Percentiles rank a stretch among this genome's conserved stretches.
These are phyloP conservation scores for Apiosordaria backusii DNA, from an alignment of 495 filamentous ascomycete species.

Conservation along the genomic window DNA sequence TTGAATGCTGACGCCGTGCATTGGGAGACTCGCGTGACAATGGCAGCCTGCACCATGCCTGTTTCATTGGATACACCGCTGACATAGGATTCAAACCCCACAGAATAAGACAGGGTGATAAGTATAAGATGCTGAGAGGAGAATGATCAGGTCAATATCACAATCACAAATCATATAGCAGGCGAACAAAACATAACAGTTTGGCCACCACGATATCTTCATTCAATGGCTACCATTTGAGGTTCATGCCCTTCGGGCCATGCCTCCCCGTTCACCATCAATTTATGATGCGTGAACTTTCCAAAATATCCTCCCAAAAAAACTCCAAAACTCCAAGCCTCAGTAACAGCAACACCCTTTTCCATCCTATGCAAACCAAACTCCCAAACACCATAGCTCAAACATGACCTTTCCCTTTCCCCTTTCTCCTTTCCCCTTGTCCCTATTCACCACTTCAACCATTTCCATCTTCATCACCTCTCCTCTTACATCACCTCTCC, in stretches of 20 bases:
- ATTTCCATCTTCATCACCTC: background rate
- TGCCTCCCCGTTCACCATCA: background rate
- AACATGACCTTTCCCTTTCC: background rate
- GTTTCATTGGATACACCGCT: too few species aligned
- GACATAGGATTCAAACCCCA: too few species aligned
- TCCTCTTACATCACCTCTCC: background rate
- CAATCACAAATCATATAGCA: too few species aligned
- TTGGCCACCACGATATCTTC: background rate
- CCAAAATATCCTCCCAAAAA: background rate
- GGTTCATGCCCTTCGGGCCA: background rate
- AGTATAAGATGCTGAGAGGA: too few species aligned
- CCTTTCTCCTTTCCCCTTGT: too few species aligned
- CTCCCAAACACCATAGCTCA: background rate
- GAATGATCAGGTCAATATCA: too few species aligned
- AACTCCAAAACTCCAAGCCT: background rate
- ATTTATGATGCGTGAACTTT: background rate
- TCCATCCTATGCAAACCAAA: background rate
- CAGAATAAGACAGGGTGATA: too few species aligned
- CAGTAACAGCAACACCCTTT: background rate
- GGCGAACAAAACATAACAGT: too few species aligned
- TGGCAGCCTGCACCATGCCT: too few species aligned
- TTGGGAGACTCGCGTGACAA: too few species aligned
- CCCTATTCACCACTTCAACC: background rate
- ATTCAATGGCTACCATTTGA: background rate
- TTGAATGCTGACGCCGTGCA: too few species aligned